Conservation (phyloP, 202 grass and related monocot species). For the Hordeum pubiflorum region DNA sequence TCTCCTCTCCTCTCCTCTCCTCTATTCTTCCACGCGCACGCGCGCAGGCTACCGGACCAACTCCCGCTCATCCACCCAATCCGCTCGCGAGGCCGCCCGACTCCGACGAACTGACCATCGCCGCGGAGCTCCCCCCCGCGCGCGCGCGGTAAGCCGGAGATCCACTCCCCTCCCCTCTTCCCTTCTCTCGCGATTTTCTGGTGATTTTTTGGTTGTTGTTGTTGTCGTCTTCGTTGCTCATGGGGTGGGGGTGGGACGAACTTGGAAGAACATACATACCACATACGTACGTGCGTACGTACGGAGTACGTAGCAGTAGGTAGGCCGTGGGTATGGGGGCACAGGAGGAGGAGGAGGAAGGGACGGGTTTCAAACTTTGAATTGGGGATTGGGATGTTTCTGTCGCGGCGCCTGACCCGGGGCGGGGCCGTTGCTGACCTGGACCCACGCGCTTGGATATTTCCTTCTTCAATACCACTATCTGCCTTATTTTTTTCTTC, state of each 20-base stretch:
- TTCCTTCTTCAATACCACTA: background rate
- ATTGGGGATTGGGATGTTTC: slow-evolving; percentile 14
- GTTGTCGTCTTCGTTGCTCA: no score
- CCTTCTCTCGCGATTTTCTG: background rate
- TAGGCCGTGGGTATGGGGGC: background rate
- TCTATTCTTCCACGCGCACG: background rate
- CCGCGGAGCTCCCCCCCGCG: background rate
- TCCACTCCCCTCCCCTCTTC: background rate
- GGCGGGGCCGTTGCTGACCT: background rate
- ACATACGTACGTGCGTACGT: background rate
- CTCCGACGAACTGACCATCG: background rate
- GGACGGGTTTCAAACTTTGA: background rate
- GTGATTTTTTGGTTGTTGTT: background rate
- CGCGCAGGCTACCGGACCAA: background rate
- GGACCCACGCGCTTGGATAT: background rate
- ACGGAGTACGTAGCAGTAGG: background rate
- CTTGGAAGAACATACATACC: background rate
- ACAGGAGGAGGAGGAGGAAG: background rate
- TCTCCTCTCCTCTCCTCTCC: background rate
- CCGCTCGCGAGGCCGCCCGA: background rate
- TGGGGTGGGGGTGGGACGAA: background rate
- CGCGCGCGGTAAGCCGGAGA: background rate
- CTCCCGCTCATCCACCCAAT: background rate
- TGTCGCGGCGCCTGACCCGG: background rate
- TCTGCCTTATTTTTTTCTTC: background rate